These are phyloP conservation scores for Tolypocladium guangdongense DNA, from an alignment of 2,329 filamentous ascomycete genomes.

Conservation along the genomic window DNA sequence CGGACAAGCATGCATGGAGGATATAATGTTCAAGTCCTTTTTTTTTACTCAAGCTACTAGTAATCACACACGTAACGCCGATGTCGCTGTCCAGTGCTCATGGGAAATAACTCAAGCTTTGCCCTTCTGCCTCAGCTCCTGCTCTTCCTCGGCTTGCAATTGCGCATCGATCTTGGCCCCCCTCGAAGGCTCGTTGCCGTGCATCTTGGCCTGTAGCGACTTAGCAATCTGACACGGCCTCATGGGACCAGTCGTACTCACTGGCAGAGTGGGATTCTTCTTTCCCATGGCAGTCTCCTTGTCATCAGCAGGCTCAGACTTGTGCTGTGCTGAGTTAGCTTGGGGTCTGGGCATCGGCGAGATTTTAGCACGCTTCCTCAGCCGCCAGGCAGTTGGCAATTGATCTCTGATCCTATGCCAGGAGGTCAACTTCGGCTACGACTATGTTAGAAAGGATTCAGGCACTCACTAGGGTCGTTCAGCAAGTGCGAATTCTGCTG, in stretches of 20 bases:
- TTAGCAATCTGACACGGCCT: background rate
- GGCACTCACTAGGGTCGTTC: conserved; percentile 57
- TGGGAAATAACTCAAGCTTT: conserved; percentile 11
- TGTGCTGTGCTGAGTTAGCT: conserved; percentile 14
- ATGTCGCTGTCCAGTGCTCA: background rate
- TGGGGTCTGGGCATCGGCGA: background rate
- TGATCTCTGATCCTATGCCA: conserved; percentile 54
- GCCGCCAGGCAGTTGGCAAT: conserved; percentile 62
- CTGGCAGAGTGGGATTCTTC: conserved; percentile 50
- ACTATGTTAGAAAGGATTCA: too few species aligned
- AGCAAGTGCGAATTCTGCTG: conserved; percentile 55
- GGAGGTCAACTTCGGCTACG: background rate
- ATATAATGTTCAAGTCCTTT: too few species aligned
- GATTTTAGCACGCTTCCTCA: conserved; percentile 37
- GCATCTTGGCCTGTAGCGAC: conserved; percentile 40
- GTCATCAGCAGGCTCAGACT: conserved; percentile 34
- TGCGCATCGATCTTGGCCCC: conserved; percentile 64
- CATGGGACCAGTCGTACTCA: conserved; percentile 18
- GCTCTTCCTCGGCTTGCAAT: conserved; percentile 57
- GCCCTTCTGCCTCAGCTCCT: conserved; percentile 47
- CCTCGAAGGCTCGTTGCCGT: conserved; percentile 63
- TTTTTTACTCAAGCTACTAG: too few species aligned
- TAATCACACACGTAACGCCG: too few species aligned
- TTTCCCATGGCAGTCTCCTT: conserved; percentile 31
- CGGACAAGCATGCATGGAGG: background rate